phyloP scores from a whole-genome alignment of 1,284 basidiomycete species.

The Veloporphyrellus conicus region DNA sequence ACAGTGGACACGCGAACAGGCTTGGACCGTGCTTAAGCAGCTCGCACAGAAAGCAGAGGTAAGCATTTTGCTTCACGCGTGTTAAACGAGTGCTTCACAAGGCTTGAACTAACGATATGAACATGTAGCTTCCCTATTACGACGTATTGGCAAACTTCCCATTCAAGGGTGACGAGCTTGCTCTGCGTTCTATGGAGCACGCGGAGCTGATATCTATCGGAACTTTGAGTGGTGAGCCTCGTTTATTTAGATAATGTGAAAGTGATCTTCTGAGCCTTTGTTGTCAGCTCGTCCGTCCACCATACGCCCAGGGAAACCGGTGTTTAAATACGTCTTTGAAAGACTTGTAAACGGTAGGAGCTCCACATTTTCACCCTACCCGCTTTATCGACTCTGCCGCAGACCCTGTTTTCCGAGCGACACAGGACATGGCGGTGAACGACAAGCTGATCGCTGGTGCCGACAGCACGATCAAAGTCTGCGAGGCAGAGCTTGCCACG shows the following conservation, averaged over 20 bases:
- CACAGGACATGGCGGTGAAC: conserved; percentile 79
- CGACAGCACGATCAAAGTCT: conserved; percentile 63
- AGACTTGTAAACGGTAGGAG: conserved; percentile 70
- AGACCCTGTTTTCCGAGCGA: conserved; percentile 81
- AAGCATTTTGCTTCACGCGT: neutral
- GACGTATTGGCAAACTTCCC: conserved; percentile 80
- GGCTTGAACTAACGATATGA: neutral
- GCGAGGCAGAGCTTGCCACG: conserved; percentile 71
- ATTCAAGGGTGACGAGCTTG: conserved; percentile 86
- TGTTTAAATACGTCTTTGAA: conserved; percentile 83
- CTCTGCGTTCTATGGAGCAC: conserved; percentile 83
- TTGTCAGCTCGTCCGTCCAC: conserved; percentile 73
- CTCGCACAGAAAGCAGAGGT: conserved; percentile 74
- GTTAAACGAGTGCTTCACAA: neutral
- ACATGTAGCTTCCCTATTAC: conserved; percentile 70
- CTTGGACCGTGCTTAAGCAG: conserved; percentile 78
- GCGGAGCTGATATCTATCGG: conserved; percentile 83
- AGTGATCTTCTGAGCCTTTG: neutral
- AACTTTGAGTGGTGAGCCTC: conserved; percentile 61
- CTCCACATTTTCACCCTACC: neutral
- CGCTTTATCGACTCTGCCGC: neutral
- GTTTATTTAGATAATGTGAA: neutral
- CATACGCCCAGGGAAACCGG: conserved; percentile 87
- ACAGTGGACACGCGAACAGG: conserved; percentile 84
- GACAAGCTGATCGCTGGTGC: conserved; percentile 64